phyloP scores from a whole-genome alignment of 257 asterid species.

The Primulina huaijiensis region DNA sequence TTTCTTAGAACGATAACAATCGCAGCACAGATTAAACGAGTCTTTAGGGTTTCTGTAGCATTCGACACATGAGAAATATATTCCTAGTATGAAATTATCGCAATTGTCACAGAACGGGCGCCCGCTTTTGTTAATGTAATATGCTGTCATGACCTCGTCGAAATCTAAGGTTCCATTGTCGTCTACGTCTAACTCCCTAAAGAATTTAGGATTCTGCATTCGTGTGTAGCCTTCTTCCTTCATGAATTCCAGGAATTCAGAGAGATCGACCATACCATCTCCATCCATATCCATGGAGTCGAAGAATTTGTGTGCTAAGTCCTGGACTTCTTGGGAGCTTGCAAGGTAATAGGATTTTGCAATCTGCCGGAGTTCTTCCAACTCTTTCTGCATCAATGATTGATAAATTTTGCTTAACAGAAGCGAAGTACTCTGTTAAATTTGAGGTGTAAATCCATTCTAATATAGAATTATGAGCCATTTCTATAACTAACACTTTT shows the following conservation, averaged over 20 bases:
- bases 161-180: conserved; percentile 32
- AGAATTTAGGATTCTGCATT: conserved; percentile 27
- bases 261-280: conserved; percentile 21
- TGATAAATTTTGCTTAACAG: not conserved
- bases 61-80: conserved; percentile 30
- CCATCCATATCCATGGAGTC: conserved; percentile 25
- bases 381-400: not conserved
- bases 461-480: too few species aligned
- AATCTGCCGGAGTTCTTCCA: conserved; percentile 30
- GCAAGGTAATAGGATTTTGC: conserved; percentile 31
- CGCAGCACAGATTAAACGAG: not conserved
- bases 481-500: too few species aligned
- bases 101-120: conserved; percentile 31
- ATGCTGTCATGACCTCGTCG: conserved; percentile 29
- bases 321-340: conserved; percentile 29
- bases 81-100: conserved; percentile 18
- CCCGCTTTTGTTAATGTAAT: conserved; percentile 31
- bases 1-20: not conserved
- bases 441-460: too few species aligned
- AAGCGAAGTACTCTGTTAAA: not conserved
- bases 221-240: conserved; percentile 23
- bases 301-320: conserved; percentile 17
- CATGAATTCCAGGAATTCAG: conserved; percentile 30
- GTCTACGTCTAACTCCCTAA: conserved; percentile 24
- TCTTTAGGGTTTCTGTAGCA: conserved; percentile 12